Evolutionary conservation across 2,329 filamentous ascomycete genomes (phyloP).

Genomic region (Neofusicoccum kwambonambiense): DNA sequence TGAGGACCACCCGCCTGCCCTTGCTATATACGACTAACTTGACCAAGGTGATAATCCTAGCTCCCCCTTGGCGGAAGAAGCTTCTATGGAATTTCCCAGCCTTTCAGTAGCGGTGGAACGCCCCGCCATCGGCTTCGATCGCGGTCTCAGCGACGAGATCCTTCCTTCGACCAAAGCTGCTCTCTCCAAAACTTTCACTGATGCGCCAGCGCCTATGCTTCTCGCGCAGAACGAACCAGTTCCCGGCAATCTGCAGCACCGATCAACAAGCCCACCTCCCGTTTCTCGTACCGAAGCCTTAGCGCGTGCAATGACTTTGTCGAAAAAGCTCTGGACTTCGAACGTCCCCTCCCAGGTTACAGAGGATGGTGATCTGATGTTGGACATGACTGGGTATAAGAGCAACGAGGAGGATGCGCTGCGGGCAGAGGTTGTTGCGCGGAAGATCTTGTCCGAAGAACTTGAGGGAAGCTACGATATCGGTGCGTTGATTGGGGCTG

Average conservation of each 20-base stretch:
- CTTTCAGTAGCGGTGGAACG: slow-evolving; percentile 43
- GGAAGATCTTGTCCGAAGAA: slow-evolving; percentile 89
- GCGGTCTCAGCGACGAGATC: slow-evolving; percentile 44
- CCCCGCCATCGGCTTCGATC: slow-evolving; percentile 25
- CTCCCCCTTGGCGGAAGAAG: slow-evolving; percentile 26
- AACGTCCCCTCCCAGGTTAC: slow-evolving; percentile 95
- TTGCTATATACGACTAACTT: not conserved
- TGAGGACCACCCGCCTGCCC: slow-evolving; percentile 30
- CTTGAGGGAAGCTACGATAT: slow-evolving; percentile 95
- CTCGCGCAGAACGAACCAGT: slow-evolving; percentile 34
- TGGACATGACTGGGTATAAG: slow-evolving; percentile 98
- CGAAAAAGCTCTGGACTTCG: slow-evolving; percentile 80
- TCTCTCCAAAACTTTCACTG: slow-evolving; percentile 33
- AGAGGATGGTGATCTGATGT: slow-evolving; percentile 88
- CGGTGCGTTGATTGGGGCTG: slow-evolving; percentile 88
- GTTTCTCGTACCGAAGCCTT: slow-evolving; percentile 72
- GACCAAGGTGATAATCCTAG: slow-evolving; percentile 18
- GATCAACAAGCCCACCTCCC: slow-evolving; percentile 76
- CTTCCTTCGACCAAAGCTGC: slow-evolving; percentile 45
- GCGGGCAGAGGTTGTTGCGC: slow-evolving; percentile 86
- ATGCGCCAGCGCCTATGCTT: slow-evolving; percentile 24
- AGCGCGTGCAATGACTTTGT: slow-evolving; percentile 78
- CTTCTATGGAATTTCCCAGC: slow-evolving; percentile 32
- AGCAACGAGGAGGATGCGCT: slow-evolving; percentile 82
- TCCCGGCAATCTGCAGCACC: slow-evolving; percentile 24